Percentiles rank a stretch among this genome's conserved stretches.
Conservation (phyloP, 768 basidiomycete species). For the Xerocomus brunneocitrinus region DNA sequence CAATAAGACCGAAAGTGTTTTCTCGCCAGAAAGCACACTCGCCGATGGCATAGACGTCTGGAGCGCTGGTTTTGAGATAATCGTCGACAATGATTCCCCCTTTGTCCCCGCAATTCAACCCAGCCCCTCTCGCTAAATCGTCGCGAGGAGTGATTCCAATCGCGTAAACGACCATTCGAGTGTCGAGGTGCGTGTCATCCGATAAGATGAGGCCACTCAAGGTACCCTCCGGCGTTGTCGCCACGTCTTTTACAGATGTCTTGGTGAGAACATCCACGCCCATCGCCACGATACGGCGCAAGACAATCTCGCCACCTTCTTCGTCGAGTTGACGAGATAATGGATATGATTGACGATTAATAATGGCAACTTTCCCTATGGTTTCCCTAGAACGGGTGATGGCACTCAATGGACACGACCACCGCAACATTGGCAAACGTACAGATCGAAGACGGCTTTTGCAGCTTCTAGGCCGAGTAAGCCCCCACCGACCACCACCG, state of each 20-base stretch:
- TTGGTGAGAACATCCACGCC: slow-evolving; percentile 53
- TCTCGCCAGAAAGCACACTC: slow-evolving; percentile 70
- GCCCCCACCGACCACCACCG: neutral
- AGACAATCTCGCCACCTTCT: slow-evolving; percentile 56
- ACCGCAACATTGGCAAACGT: neutral
- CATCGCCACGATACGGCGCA: slow-evolving; percentile 54
- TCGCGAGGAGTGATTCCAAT: slow-evolving; percentile 71
- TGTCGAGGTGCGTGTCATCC: slow-evolving; percentile 42
- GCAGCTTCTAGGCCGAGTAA: slow-evolving; percentile 1
- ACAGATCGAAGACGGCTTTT: slow-evolving; percentile 1
- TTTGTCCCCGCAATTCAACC: slow-evolving; percentile 44
- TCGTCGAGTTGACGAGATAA: slow-evolving; percentile 56
- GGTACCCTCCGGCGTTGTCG: slow-evolving; percentile 33
- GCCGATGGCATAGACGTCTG: slow-evolving; percentile 67
- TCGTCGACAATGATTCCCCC: slow-evolving; percentile 61
- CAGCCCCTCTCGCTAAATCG: slow-evolving; percentile 52
- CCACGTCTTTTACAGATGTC: slow-evolving; percentile 35
- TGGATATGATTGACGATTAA: slow-evolving; percentile 49
- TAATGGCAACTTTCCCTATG: slow-evolving; percentile 46
- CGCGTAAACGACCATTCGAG: slow-evolving; percentile 59
- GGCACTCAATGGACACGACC: neutral
- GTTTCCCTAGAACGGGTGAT: slow-evolving; percentile 18
- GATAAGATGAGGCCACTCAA: slow-evolving; percentile 49
- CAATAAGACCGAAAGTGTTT: slow-evolving; percentile 70
- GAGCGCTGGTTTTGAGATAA: slow-evolving; percentile 49